Evolutionary conservation across 1,284 basidiomycete species (phyloP).

Genomic region (Trametes polyzona): DNA sequence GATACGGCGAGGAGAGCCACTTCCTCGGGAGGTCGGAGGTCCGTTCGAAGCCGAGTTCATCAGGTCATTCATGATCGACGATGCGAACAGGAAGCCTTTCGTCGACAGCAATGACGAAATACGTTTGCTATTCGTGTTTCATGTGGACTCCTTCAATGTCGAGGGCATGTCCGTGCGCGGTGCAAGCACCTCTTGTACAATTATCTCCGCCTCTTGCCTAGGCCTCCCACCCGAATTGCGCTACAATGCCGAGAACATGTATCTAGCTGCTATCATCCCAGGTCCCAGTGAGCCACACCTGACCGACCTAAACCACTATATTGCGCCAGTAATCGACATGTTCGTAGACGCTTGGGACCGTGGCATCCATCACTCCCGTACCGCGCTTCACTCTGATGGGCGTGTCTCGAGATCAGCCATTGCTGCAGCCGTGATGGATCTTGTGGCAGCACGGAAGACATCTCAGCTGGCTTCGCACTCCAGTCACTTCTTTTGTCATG

Average conservation of each 20-base stretch:
- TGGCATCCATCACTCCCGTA: slow-evolving; percentile 36
- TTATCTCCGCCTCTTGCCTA: slow-evolving; percentile 32
- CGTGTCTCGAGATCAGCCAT: slow-evolving; percentile 32
- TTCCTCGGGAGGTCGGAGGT: no score
- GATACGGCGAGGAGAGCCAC: no score
- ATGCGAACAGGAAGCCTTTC: no score
- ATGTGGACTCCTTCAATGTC: slow-evolving; percentile 7
- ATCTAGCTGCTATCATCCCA: slow-evolving; percentile 39
- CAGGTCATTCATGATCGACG: no score
- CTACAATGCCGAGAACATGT: slow-evolving; percentile 34
- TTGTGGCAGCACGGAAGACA: slow-evolving; percentile 37
- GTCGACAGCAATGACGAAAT: not conserved
- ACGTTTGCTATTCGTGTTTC: not conserved
- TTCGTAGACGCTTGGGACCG: slow-evolving; percentile 35
- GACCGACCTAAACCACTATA: slow-evolving; percentile 39
- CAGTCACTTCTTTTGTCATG: slow-evolving; percentile 4
- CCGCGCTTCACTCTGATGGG: slow-evolving; percentile 31
- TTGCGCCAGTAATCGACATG: slow-evolving; percentile 40
- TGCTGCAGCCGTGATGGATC: slow-evolving; percentile 35
- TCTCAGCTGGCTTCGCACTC: slow-evolving; percentile 22
- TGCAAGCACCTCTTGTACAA: not conserved
- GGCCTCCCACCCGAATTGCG: slow-evolving; percentile 34
- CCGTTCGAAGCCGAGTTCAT: no score
- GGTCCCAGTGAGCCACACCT: slow-evolving; percentile 40
- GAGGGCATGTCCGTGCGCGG: not conserved